phyloP scores from a whole-genome alignment of 768 basidiomycete genomes.

The Boletus speciosus region DNA sequence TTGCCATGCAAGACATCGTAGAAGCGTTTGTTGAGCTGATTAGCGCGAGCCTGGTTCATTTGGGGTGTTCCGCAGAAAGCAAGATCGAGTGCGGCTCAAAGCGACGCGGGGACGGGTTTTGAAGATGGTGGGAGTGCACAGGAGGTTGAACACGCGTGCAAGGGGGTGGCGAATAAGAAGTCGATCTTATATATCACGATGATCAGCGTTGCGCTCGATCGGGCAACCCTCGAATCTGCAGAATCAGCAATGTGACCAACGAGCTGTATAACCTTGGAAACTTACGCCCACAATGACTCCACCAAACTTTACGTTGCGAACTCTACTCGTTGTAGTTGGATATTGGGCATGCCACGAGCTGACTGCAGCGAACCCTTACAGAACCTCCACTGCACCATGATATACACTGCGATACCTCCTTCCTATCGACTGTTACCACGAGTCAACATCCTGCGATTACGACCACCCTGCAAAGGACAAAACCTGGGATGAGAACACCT shows the following conservation, averaged over 20 bases:
- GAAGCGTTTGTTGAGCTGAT: conserved; percentile 36
- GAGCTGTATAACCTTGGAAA: neutral
- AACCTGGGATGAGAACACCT: neutral
- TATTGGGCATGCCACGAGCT: neutral
- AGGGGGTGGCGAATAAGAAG: neutral
- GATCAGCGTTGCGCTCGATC: conserved; percentile 1
- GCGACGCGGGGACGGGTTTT: neutral
- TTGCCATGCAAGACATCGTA: conserved; percentile 33
- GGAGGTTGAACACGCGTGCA: conserved; percentile 1
- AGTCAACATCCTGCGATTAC: neutral
- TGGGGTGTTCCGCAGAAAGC: neutral
- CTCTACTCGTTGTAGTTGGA: neutral
- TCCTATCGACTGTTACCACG: neutral
- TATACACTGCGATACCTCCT: too few relatives aligned
- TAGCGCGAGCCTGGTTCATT: conserved; percentile 17
- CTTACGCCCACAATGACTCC: neutral
- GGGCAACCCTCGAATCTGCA: neutral
- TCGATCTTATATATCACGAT: neutral
- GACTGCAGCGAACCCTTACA: neutral
- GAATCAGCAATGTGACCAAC: neutral
- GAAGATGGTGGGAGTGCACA: neutral
- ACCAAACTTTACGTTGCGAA: neutral
- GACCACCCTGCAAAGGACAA: neutral
- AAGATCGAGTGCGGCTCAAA: neutral
- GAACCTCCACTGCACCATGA: neutral